Evolutionary conservation across 2,329 filamentous ascomycete genomes (phyloP).

Genomic region (Helminthosporium solani): DNA sequence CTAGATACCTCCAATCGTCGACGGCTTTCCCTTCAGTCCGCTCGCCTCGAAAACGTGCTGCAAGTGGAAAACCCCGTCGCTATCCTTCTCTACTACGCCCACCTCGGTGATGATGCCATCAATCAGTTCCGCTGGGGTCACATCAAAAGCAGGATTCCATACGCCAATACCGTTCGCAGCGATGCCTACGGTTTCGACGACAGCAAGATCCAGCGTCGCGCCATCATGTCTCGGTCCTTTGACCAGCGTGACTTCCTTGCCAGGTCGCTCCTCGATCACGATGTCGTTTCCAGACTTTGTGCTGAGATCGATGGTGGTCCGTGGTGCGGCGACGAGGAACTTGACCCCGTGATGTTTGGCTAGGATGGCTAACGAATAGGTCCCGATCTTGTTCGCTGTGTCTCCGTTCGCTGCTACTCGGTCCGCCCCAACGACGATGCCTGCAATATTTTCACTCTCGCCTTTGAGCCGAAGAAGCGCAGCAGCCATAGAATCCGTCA

Average conservation of each 20-base stretch:
- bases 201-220: constrained; percentile 62
- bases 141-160: constrained; percentile 97
- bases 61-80: constrained; percentile 67
- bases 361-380: constrained; percentile 88
- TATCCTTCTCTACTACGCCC: constrained; percentile 77
- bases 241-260: constrained; percentile 80
- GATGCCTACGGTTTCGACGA: constrained; percentile 73
- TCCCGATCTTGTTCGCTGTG: constrained; percentile 98
- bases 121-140: constrained; percentile 84
- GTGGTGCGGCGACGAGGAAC: constrained; percentile 91
- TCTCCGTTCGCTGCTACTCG: constrained; percentile 95
- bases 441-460: constrained; percentile 66
- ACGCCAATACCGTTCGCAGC: constrained; percentile 76
- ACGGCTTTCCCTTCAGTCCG: constrained; percentile 27
- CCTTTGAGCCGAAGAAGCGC: constrained; percentile 71
- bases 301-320: constrained; percentile 86
- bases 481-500: constrained; percentile 96
- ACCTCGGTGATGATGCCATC: constrained; percentile 94
- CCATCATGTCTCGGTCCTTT: constrained; percentile 70
- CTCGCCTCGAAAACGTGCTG: constrained; percentile 43
- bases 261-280: constrained; percentile 83
- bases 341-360: constrained; percentile 85
- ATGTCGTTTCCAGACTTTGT: constrained; percentile 79
- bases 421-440: constrained; percentile 92
- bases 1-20: constrained; percentile 37